Conservation (phyloP, 1,284 basidiomycete genomes). For the Sanguinoderma infundibulare region DNA sequence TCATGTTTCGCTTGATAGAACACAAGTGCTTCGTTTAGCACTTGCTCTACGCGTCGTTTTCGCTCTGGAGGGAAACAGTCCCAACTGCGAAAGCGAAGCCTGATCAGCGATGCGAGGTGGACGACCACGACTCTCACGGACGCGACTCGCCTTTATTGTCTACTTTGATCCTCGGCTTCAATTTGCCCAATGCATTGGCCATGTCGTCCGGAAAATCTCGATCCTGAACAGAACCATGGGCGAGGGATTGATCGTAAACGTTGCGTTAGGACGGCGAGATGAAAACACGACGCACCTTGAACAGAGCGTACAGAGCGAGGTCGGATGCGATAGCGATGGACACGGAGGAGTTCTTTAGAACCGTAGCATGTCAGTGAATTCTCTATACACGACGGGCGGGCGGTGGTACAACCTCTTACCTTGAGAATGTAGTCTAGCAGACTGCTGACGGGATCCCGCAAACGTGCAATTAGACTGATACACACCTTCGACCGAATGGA, state of each 20-base stretch:
- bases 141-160: neutral
- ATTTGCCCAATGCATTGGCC: neutral
- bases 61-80: neutral
- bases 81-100: neutral
- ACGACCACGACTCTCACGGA: neutral
- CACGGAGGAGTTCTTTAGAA: neutral
- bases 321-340: conserved; percentile 1
- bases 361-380: no score
- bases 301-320: conserved; percentile 1
- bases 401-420: neutral
- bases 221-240: neutral
- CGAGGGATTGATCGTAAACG: no score
- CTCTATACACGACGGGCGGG: no score
- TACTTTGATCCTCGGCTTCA: neutral
- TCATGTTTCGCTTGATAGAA: no score
- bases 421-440: conserved; percentile 10
- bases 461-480: neutral
- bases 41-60: no score
- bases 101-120: neutral
- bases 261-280: no score
- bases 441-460: conserved; percentile 3
- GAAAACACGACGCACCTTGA: conserved; percentile 15
- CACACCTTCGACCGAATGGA: neutral
- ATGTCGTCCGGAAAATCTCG: conserved; percentile 2
- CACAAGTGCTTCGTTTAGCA: no score